A percentile compares a stretch with the other conserved stretches of the same genome.
phyloP scores from a whole-genome alignment of 345 rosid species.

The Aethionema arabicum region DNA sequence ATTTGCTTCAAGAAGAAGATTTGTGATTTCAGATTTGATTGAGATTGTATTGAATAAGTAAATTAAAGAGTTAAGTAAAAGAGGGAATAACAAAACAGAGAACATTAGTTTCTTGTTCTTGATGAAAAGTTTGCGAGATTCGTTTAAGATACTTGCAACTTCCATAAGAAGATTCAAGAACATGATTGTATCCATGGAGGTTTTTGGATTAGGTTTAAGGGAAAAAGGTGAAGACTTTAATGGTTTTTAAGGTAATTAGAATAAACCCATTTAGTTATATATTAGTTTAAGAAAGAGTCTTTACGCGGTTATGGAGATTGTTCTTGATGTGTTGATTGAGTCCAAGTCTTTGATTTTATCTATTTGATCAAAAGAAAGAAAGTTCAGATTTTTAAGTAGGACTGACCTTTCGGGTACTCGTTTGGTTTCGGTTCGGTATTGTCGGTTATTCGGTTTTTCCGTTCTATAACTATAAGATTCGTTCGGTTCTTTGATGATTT shows the following conservation, averaged over 20 bases:
- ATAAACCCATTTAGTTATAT: conserved; percentile 21
- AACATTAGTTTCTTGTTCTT: conserved; percentile 47
- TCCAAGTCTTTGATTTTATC: conserved; percentile 18
- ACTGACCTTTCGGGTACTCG: no score
- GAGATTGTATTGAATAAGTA: conserved; percentile 34
- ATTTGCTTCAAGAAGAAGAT: conserved; percentile 26
- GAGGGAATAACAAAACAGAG: conserved; percentile 33
- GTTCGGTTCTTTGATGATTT: no score
- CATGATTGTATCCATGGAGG: conserved; percentile 12
- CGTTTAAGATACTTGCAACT: conserved; percentile 38
- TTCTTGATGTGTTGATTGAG: conserved; percentile 4
- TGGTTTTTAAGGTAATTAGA: neutral
- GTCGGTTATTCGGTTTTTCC: no score
- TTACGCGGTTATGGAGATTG: conserved; percentile 13
- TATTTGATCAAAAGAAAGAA: conserved; percentile 11
- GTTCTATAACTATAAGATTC: no score
- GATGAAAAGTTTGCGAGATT: conserved; percentile 41
- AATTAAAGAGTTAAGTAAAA: conserved; percentile 32
- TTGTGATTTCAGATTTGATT: conserved; percentile 35
- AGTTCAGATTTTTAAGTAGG: no score
- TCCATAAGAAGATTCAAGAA: conserved; percentile 25
- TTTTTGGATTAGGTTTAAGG: conserved; percentile 12
- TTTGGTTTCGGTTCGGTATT: no score
- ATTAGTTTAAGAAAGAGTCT: conserved; percentile 20
- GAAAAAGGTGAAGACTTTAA: conserved; percentile 7